Base-by-base conservation (phyloP, 257 asterid species). In the Craterostigma plantagineum region DNA sequence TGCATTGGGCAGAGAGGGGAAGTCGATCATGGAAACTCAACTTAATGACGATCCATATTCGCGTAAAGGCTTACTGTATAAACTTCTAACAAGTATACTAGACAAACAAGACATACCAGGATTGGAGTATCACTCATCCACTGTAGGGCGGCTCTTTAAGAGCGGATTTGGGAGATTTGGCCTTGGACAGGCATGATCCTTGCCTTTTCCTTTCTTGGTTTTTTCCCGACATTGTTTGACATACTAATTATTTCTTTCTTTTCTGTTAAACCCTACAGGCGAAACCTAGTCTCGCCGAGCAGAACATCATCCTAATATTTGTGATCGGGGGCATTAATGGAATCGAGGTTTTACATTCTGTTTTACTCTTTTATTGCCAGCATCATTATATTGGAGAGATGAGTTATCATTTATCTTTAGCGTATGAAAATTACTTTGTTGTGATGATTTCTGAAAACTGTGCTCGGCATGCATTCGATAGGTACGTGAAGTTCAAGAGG, bases 141-240 rank as follows among this genome's bases (percentile, higher is more conserved):
- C 98, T 8, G 98, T 90, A 45, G 98, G 98, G 10, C 77, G 98
- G 44, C 91, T 90, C 49, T 83, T 90, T 14, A 90, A 90, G 62
- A 90, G 94, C 45, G 98, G 98, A 17, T 83, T 90, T 18, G 95
- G 95, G 59, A 77, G 98, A 64, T 75, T 90, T 51, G 98, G 98
- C 57, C 91, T 90, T 45, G 95, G 94, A 52, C 95, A 79, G 98
- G 98, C 79, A 68, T 45, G 37, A 6, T 42, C 45, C 37, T 18
- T 6, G 4, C 1, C 6, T 52, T 34, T 7, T 42, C 30, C 38
- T 50, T 55, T 9, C 17, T 33, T 11, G 51, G 38, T 48, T 45
- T 11, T 16, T 10, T 38, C 52, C 11, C 18, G 44, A 38, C n/a
- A n/a, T n/a, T n/a, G n/a, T n/a, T 23, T 23, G 30, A 23, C 2